These are phyloP conservation scores for Aspergillus japonicus DNA, from an alignment of 2,329 filamentous ascomycete species.

Conservation along the genomic window DNA sequence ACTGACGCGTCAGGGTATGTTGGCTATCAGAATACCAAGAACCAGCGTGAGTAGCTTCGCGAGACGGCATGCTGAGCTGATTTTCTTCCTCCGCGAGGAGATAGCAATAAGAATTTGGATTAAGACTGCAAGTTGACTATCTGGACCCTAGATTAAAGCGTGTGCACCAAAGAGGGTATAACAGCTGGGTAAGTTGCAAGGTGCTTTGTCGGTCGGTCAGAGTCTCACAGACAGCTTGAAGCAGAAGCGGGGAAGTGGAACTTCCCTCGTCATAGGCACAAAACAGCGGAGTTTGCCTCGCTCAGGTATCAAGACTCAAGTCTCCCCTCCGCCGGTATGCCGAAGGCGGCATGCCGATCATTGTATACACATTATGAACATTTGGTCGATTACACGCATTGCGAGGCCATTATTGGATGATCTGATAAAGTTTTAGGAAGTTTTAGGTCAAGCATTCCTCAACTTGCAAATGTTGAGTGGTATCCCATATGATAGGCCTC, in stretches of 20 bases:
- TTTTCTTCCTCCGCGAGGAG: background rate
- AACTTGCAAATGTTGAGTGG: no score
- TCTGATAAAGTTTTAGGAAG: no score
- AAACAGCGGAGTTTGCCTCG: background rate
- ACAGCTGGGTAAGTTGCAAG: background rate
- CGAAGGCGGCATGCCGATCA: conserved; percentile 19
- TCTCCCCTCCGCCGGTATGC: conserved; percentile 10
- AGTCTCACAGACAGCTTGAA: conserved; percentile 4
- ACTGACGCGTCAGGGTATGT: conserved; percentile 61
- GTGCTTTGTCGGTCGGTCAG: background rate
- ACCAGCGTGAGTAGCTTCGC: conserved; percentile 73
- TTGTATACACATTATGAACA: background rate
- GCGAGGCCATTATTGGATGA: no score
- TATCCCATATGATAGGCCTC: no score
- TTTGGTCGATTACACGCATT: no score
- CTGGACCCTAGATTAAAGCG: no score
- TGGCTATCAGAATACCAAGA: conserved; percentile 77
- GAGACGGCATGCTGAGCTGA: conserved; percentile 34
- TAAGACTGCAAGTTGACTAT: no score
- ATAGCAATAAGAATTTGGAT: background rate
- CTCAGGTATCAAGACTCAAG: background rate
- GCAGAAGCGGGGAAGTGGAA: conserved; percentile 29
- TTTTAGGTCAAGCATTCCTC: no score
- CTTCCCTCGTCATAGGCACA: conserved; percentile 23
- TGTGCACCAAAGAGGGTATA: background rate